Conservation (phyloP, 2,329 filamentous ascomycete species). For the Botrytis porri region DNA sequence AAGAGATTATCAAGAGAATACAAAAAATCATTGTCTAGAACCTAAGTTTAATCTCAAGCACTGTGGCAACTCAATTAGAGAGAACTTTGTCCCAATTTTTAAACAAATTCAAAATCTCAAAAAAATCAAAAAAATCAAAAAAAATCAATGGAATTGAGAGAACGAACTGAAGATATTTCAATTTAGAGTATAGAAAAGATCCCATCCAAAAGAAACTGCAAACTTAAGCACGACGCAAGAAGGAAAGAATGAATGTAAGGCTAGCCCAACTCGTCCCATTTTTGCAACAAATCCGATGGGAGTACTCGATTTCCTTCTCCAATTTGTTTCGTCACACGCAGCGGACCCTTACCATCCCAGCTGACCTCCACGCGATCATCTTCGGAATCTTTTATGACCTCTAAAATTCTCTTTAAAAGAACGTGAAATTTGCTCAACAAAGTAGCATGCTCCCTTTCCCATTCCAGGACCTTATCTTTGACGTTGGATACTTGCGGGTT, state of each 20-base stretch:
- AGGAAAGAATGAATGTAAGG: background rate
- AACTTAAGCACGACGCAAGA: background rate
- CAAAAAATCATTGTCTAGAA: background rate
- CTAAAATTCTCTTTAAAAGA: slow-evolving; percentile 28
- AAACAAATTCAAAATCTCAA: background rate
- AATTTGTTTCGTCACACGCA: slow-evolving; percentile 29
- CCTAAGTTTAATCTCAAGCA: background rate
- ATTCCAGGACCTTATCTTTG: slow-evolving; percentile 20
- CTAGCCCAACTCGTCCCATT: background rate
- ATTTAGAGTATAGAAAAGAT: background rate
- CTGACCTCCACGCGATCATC: slow-evolving; percentile 21
- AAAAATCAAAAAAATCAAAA: background rate
- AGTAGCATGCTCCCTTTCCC: slow-evolving; percentile 25
- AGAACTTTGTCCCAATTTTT: background rate
- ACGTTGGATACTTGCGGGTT: slow-evolving; percentile 26
- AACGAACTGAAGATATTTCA: background rate
- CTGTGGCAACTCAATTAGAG: background rate
- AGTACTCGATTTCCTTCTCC: slow-evolving; percentile 27
- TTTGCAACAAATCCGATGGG: slow-evolving; percentile 26
- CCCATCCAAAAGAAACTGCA: too few species aligned
- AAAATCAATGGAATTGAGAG: background rate
- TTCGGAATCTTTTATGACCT: slow-evolving; percentile 27
- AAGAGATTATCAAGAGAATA: background rate
- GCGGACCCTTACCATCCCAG: slow-evolving; percentile 24
- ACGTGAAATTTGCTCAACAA: slow-evolving; percentile 28